These are phyloP conservation scores for Pyrus communis DNA, from an alignment of 306 rosid species.

Conservation along the genomic window DNA sequence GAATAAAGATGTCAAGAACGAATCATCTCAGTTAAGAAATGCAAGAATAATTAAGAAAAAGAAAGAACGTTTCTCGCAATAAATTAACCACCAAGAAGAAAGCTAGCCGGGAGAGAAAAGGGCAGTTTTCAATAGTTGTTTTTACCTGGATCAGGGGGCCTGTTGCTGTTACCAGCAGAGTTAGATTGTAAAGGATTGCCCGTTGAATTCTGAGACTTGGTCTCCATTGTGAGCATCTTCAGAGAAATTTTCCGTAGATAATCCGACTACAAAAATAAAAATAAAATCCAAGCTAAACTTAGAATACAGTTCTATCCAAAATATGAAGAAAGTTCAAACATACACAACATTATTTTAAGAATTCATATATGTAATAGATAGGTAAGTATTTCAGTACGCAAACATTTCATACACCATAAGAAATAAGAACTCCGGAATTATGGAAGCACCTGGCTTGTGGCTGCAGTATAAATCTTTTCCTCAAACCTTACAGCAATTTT, in stretches of 20 bases:
- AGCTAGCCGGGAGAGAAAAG: background rate
- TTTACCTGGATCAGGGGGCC: constrained; percentile 38
- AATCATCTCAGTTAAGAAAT: background rate
- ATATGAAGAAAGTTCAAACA: background rate
- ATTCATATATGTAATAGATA: background rate
- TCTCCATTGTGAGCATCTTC: constrained; percentile 57
- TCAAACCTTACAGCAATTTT: constrained; percentile 48
- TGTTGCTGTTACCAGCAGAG: constrained; percentile 35
- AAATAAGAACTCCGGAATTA: background rate
- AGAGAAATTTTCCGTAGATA: background rate
- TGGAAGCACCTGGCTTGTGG: constrained; percentile 51
- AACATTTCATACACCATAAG: too few species aligned
- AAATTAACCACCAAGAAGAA: background rate
- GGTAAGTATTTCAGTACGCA: background rate
- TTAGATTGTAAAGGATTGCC: too few species aligned
- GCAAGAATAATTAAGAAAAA: background rate
- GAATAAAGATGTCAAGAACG: background rate
- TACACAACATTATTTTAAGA: background rate
- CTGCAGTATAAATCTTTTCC: constrained; percentile 28
- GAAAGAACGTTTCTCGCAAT: too few species aligned
- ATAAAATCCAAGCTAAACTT: background rate
- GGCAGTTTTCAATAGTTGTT: background rate
- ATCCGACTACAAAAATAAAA: background rate
- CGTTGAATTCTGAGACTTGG: constrained; percentile 50
- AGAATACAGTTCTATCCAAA: background rate